Evolutionary conservation across 345 rosid genomes (phyloP), one percentile per base, ranked within the genome.

Genomic region (Hypericum androsaemum): DNA sequence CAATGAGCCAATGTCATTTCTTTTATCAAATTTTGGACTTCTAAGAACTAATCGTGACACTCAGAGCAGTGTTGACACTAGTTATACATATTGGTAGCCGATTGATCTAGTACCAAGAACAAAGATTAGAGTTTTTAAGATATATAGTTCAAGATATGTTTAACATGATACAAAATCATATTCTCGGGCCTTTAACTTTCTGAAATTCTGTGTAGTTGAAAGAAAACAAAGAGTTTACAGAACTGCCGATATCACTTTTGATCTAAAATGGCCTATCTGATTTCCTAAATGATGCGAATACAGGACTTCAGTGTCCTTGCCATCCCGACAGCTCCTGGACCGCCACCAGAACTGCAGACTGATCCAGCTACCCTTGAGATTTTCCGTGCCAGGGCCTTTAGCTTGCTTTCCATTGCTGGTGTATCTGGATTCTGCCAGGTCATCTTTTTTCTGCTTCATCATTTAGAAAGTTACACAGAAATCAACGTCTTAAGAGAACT

Each of bases 341-440:
- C 71, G 57, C 96, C 92, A 45, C 96, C 96, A 7, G 80, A 87
- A 64, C 77, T 83, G 8, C 71, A 81, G 41, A 74, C 73, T 32
- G 84, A 87, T 58, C 57, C 83, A 53, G 53, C 67, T 0, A 55
- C 69, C 42, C 69, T 83, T 11, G 94, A 87, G 63, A 41, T 60
- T 11, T 74, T 77, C 60, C 64, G 76, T 8, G 73, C 66, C 35
- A 72, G 71, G 74, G 83, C 95, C 47, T 87, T 79, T 16, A 74
- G 89, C 72, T 77, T 87, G 71, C 75, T 82, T 48, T 82, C 89
- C 1, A 64, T 90, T 41, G 80, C 86, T 6, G 94, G 88, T 16
- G 74, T 81, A 41, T 90, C 96, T 22, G 95, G 98, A 54, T 80
- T 79, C 70, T 90, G 96, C 68, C 98, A 84, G 96, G 96, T 79